Conservation (phyloP, 805 yeast species). For the Pichia californica region DNA sequence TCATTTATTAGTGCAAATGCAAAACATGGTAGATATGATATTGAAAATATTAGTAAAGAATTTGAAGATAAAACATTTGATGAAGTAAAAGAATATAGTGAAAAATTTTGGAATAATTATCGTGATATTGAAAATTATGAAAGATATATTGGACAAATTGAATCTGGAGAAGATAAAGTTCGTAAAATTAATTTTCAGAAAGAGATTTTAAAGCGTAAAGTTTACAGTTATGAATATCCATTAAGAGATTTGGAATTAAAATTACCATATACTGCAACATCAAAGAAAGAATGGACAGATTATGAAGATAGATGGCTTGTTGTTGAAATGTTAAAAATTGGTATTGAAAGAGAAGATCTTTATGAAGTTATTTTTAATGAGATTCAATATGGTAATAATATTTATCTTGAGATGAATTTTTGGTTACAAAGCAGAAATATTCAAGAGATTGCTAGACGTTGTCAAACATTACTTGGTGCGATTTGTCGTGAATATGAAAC, state of each 20-base stretch:
- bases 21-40: constrained; percentile 74
- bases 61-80: constrained; percentile 75
- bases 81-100: constrained; percentile 72
- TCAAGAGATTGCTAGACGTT: constrained; percentile 73
- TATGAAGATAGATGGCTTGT: constrained; percentile 88
- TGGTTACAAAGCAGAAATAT: constrained; percentile 76
- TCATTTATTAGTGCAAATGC: constrained; percentile 69
- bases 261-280: constrained; percentile 53
- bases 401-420: constrained; percentile 44
- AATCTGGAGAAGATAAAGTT: constrained; percentile 82
- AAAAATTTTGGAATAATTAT: constrained; percentile 74
- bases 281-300: constrained; percentile 66
- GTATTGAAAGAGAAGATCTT: constrained; percentile 71
- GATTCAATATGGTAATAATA: constrained; percentile 39
- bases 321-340: constrained; percentile 71
- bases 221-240: constrained; percentile 61
- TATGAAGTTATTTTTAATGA: constrained; percentile 74
- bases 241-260: constrained; percentile 68
- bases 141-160: constrained; percentile 71
- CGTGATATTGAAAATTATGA: constrained; percentile 86
- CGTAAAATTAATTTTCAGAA: constrained; percentile 60
- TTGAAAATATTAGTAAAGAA: constrained; percentile 66
- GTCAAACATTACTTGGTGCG: constrained; percentile 69
- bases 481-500: constrained; percentile 62
- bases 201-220: constrained; percentile 70